Base-by-base conservation (phyloP, 192 early-diverging fungal species). In the Entomortierella chlamydospora region DNA sequence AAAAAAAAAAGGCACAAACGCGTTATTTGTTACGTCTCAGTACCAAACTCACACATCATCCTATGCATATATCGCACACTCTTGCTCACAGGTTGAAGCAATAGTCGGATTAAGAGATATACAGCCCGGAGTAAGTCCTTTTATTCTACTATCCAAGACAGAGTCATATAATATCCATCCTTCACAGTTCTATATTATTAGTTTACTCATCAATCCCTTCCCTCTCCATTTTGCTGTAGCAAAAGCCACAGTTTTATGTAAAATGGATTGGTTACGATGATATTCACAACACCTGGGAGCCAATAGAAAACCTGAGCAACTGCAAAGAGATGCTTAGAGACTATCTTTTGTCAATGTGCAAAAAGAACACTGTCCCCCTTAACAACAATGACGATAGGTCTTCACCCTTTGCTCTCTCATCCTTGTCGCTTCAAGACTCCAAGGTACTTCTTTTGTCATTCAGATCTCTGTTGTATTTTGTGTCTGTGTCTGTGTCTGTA, bases 211-310 rank as follows among this genome's bases (percentile, higher is more conserved):
- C 45, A 12, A 47, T 20, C 20, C 20, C 12, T 8, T 28, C 20
- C 26, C 10, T 0, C 43, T 28, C 23, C 10, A 20, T 25, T n/a
- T n/a, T n/a, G n/a, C n/a, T 22, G 28, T 62, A 71, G 69, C 22
- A 61, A 13, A 47, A 26, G 7, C 69, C 56, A 17, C 29, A 72
- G 28, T 90, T 82, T 54, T 64, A 66, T 53, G 83, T 90, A 34
- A 88, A 88, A 52, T 90, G 89, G 89, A 63, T 81, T n/a, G 85
- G 82, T 0, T 90, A 84, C 22, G 59, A 65, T 2, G 67, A 79
- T 26, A 69, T 64, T 1, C 78, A 84, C 17, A 86, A 87, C 78
- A 88, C 89, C 0, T 90, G 89, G 89, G 89, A 90, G 42, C 66
- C 57, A 7, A 82, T 88, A 47, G 83, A 87, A 15, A 86, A 90